A percentile compares a stretch with the other conserved stretches of the same genome.
phyloP scores from a whole-genome alignment of 2,329 filamentous ascomycete species.

The Rugonectria rugulosa region DNA sequence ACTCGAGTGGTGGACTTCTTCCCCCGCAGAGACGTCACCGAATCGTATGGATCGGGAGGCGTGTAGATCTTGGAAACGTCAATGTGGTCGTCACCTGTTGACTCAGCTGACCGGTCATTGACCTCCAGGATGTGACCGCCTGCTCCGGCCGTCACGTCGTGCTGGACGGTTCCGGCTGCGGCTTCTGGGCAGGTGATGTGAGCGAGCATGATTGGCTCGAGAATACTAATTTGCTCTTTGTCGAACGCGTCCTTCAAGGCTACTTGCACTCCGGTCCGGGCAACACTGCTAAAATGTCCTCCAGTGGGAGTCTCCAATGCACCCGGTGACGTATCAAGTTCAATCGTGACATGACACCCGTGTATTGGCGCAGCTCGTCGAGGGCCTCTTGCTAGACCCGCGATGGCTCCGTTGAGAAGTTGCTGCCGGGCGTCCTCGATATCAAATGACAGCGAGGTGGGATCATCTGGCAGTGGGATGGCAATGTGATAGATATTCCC shows the following conservation, averaged over 20 bases:
- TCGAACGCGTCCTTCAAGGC: constrained; percentile 71
- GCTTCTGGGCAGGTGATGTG: constrained; percentile 86
- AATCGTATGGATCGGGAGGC: constrained; percentile 82
- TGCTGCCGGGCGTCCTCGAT: constrained; percentile 60
- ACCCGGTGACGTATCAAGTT: constrained; percentile 70
- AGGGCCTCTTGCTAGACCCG: constrained; percentile 85
- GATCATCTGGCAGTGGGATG: constrained; percentile 58
- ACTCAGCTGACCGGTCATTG: constrained; percentile 57
- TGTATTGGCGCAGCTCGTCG: constrained; percentile 82
- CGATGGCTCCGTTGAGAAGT: constrained; percentile 81
- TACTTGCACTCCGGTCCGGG: constrained; percentile 69
- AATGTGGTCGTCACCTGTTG: constrained; percentile 55
- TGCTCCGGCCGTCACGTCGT: constrained; percentile 77
- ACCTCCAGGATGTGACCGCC: constrained; percentile 79
- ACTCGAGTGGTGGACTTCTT: constrained; percentile 58
- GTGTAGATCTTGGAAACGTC: constrained; percentile 82
- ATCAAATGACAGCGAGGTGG: constrained; percentile 58
- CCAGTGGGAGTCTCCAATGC: constrained; percentile 65
- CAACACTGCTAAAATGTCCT: constrained; percentile 71
- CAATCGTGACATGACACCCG: constrained; percentile 74
- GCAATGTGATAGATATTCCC: constrained; percentile 73
- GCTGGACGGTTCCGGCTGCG: constrained; percentile 81
- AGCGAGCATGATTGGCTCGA: constrained; percentile 94
- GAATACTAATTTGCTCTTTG: constrained; percentile 66
- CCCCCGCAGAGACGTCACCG: constrained; percentile 62